Evolutionary conservation across 2,329 filamentous ascomycete genomes (phyloP), one percentile per base, ranked within the genome.

Genomic region (Byssothecium circinans): DNA sequence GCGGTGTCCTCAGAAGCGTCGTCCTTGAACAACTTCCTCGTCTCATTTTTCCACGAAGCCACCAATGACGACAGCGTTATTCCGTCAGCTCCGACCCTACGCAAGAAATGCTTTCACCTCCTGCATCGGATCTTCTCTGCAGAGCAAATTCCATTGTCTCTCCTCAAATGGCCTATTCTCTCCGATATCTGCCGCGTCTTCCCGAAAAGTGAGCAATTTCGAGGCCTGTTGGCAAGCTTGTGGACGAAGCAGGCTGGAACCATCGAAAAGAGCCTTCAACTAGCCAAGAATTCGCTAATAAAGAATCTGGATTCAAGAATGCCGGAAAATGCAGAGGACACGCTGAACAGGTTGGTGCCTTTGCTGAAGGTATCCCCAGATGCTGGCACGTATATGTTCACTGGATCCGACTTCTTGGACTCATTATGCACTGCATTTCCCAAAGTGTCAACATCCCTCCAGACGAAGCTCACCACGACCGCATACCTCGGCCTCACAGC

Each of bases 341-440:
- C 75, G 0, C 73, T 91, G 25, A 76, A 77, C 38, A 74, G 74
- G 8, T 64, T 89, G n/a, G 87, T 84, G 49, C 78, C 83, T 41
- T 72, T 91, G 3, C 72, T 90, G 4, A 78, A 83, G 56, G 76
- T 75, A 6, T 89, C 85, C 4, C 75, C 82, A 0, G 74, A 78
- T 19, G 73, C 73, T 36, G 81, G 78, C 23, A 69, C 74, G 6
- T 77, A 88, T 57, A 85, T 96, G 60, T 81, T 95, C 58, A 87
- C 87, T 0, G 92, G 92, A 1, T 91, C 88, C 41, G 92, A 96
- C 70, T 92, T 94, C 58, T 71, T 96, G 17, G 92, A 96, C 66
- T 83, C 87, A 0, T 77, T 96, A 11, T 76, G 83, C 30, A 74
- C 75, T 41, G 84, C 84, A 52, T 91, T 86, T 69, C 78, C 75